These are phyloP conservation scores for Phytophthora fragariaefolia DNA, from an alignment of 352 stramenopile species.

Conservation along the genomic window DNA sequence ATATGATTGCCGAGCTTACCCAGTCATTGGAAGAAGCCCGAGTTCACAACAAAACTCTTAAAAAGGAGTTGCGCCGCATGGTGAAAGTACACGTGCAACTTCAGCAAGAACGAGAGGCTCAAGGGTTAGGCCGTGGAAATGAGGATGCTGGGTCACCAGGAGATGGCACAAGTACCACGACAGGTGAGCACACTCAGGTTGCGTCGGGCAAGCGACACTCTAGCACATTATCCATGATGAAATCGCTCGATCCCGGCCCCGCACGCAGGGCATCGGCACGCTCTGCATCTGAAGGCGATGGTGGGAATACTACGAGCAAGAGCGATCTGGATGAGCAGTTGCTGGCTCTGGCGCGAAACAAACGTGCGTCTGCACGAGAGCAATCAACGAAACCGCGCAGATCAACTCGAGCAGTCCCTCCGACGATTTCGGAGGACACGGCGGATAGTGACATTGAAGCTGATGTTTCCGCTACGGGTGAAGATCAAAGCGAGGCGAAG, in stretches of 20 bases:
- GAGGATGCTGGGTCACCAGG: not conserved
- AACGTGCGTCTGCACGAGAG: slow-evolving; percentile 27
- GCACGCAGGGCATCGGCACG: slow-evolving; percentile 14
- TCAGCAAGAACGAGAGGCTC: slow-evolving; percentile 32
- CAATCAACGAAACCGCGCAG: slow-evolving; percentile 5
- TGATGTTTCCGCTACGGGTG: slow-evolving; percentile 21
- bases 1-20: slow-evolving; percentile 71
- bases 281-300: slow-evolving; percentile 19
- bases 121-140: slow-evolving; percentile 8
- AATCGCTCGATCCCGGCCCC: slow-evolving; percentile 39
- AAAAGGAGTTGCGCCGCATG: slow-evolving; percentile 81
- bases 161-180: not conserved
- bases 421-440: slow-evolving; percentile 22
- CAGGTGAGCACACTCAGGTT: slow-evolving; percentile 9
- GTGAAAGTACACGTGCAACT: slow-evolving; percentile 66
- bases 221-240: slow-evolving; percentile 76
- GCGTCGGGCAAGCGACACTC: slow-evolving; percentile 28
- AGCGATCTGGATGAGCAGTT: slow-evolving; percentile 58
- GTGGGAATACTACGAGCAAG: slow-evolving; percentile 20
- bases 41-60: slow-evolving; percentile 82
- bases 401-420: slow-evolving; percentile 18
- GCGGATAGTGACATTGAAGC: slow-evolving; percentile 26
- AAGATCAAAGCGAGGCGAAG: slow-evolving; percentile 5
- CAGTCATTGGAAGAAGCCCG: slow-evolving; percentile 72
- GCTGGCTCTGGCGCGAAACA: slow-evolving; percentile 52